Percentiles rank a stretch among this genome's conserved stretches.
Evolutionary conservation across 441 rosid genomes (phyloP).

Genomic region (Erodium moschatum): DNA sequence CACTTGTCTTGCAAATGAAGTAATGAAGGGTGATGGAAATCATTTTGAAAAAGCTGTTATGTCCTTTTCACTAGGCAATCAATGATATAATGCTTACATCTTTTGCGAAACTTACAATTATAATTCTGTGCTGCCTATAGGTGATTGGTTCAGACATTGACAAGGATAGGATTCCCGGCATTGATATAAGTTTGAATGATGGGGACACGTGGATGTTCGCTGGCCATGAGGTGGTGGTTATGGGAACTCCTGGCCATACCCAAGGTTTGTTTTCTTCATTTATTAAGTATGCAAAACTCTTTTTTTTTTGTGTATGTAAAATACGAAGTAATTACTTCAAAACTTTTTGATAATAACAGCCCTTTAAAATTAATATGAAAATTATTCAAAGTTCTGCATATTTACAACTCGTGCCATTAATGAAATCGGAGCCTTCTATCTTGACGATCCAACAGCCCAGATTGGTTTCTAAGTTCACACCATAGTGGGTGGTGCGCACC

Average conservation of each 20-base stretch:
- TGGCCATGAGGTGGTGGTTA: conserved; percentile 74
- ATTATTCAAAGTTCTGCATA: too few relatives aligned
- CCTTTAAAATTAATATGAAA: background rate
- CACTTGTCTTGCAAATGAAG: background rate
- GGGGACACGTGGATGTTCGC: conserved; percentile 98
- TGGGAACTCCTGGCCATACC: conserved; percentile 92
- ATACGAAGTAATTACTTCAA: background rate
- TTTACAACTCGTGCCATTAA: too few relatives aligned
- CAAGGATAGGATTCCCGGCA: conserved; percentile 76
- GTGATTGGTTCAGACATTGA: conserved; percentile 82
- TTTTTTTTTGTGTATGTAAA: background rate
- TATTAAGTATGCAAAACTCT: background rate
- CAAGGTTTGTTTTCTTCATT: conserved; percentile 45
- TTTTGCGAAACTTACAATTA: conserved; percentile 12
- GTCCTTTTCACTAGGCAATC: background rate
- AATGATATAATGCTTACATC: background rate
- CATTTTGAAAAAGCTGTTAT: background rate
- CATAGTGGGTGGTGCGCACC: too few relatives aligned
- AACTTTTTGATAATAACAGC: background rate
- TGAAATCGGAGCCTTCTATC: too few relatives aligned
- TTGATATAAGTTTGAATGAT: conserved; percentile 77
- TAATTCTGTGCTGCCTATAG: conserved; percentile 32
- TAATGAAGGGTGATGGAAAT: background rate
- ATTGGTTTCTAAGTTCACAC: too few relatives aligned
- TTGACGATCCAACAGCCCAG: too few relatives aligned